These are phyloP conservation scores for Metarhizium album DNA, from an alignment of 2,329 filamentous ascomycete genomes.

Conservation along the genomic window DNA sequence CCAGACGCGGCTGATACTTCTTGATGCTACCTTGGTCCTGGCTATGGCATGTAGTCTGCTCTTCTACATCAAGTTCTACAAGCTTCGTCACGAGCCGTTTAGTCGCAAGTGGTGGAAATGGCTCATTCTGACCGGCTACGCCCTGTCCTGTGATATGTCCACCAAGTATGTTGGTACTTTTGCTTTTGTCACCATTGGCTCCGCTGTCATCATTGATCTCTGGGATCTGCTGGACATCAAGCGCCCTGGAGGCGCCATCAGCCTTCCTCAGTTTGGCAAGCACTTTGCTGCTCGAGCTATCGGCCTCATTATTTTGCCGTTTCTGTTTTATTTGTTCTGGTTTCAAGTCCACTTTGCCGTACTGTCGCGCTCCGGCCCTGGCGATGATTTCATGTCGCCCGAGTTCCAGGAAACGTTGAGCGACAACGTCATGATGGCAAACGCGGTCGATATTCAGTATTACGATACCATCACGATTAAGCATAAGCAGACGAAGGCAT, in stretches of 20 bases:
- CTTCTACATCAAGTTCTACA: constrained; percentile 96
- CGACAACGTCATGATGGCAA: constrained; percentile 86
- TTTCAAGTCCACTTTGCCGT: constrained; percentile 99
- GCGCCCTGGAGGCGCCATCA: constrained; percentile 70
- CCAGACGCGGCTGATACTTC: constrained; percentile 86
- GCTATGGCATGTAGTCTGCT: constrained; percentile 93
- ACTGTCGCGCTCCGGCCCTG: constrained; percentile 76
- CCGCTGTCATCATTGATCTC: constrained; percentile 84
- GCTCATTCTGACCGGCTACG: constrained; percentile 89
- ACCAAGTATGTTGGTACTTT: constrained; percentile 97
- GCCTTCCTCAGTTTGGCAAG: constrained; percentile 68
- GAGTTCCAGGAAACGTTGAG: constrained; percentile 96
- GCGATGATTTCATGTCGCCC: constrained; percentile 97
- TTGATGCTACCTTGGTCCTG: constrained; percentile 88
- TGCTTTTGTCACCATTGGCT: constrained; percentile 93
- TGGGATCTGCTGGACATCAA: constrained; percentile 92
- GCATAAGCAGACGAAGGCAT: constrained; percentile 96
- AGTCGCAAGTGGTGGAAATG: constrained; percentile 99
- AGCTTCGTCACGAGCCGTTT: constrained; percentile 81
- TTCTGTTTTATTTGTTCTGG: constrained; percentile 99
- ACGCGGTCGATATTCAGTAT: constrained; percentile 79
- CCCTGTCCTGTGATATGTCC: constrained; percentile 92
- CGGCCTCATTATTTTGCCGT: constrained; percentile 80
- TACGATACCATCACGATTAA: constrained; percentile 78
- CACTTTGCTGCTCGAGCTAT: constrained; percentile 84